Conservation (phyloP, 371 early-diverging fungal species). For the Encephalitozoon cuniculi region DNA sequence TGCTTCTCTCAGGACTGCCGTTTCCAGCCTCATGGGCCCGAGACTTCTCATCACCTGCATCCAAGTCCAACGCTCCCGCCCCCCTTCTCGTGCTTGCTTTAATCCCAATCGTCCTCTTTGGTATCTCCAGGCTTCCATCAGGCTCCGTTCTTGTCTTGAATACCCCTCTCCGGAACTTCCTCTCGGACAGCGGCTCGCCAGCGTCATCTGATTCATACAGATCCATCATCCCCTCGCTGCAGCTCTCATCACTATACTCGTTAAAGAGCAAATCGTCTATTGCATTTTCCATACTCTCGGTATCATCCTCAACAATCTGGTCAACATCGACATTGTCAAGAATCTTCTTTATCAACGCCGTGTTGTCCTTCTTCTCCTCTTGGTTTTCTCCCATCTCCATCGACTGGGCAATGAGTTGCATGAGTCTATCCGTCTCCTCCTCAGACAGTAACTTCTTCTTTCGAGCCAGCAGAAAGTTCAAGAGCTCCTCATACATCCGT, state of each 20-base stretch:
- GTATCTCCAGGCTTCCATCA: background rate
- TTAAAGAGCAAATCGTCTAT: conserved; percentile 11
- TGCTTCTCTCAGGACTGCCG: too few species aligned
- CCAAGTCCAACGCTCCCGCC: too few species aligned
- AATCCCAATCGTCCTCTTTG: background rate
- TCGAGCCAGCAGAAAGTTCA: conserved; percentile 15
- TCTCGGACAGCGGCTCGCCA: background rate
- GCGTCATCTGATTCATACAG: background rate
- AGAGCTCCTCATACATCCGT: conserved; percentile 29
- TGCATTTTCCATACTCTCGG: background rate
- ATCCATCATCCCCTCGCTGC: background rate
- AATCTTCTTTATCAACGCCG: background rate
- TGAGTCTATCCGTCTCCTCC: conserved; percentile 21
- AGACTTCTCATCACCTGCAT: too few species aligned
- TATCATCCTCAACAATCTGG: background rate
- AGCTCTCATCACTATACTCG: background rate
- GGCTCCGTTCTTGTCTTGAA: background rate
- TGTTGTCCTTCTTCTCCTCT: background rate
- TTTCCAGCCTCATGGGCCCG: too few species aligned
- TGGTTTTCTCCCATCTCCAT: background rate
- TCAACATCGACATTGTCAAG: background rate
- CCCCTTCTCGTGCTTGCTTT: background rate
- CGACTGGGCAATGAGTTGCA: conserved; percentile 8
- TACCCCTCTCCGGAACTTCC: conserved; percentile 16
- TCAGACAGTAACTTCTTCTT: conserved; percentile 23